Base-by-base conservation (phyloP, 805 yeast species). In the Saturnispora dispora region DNA sequence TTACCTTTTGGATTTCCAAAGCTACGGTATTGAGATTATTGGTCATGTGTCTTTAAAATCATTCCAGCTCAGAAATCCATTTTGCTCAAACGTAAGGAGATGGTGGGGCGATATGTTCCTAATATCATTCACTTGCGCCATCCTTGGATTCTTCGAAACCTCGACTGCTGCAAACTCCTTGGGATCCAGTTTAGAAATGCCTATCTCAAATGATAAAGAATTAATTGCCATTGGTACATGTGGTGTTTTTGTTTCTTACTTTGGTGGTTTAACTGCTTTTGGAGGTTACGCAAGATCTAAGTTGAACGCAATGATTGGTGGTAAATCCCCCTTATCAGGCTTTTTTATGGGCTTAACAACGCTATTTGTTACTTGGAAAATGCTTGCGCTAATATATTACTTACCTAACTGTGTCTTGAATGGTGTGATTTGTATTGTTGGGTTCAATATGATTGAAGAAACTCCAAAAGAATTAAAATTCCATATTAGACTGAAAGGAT, bases 271-370 rank as follows among this genome's bases (percentile, higher is more conserved):
- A 15, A 97, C 99, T 0, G 80, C 95, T 0, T 90, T 90, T 73
- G 99, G 98, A 9, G 98, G 98, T 0, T 91, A 90, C 62, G 98
- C 96, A 2, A 76, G 98, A 60, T 85, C 96, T 17, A 89, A 86
- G 60, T 82, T 91, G 53, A 91, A 91, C 68, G 85, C 90, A 1
- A 71, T 88, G 48, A 81, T 89, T 13, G 96, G 96, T 5, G 98
- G 95, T 0, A 79, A 79, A 56, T 86, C 96, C 0, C 90, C 90
- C 10, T 71, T 83, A 63, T 78, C 93, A n/a, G 95, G 96, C 0
- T 79, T 81, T 4, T 77, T 86, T 10, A 84, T 90, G 83, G 91
- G 96, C 0, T n/a, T 78, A 2, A 71, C 83, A 5, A 83, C 96
- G 0, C 66, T 89, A 45, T 55, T 87, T 17, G 82, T 88, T 4